Evolutionary conservation across 2,329 filamentous ascomycete species (phyloP).

Genomic region (Botrytis deweyae): DNA sequence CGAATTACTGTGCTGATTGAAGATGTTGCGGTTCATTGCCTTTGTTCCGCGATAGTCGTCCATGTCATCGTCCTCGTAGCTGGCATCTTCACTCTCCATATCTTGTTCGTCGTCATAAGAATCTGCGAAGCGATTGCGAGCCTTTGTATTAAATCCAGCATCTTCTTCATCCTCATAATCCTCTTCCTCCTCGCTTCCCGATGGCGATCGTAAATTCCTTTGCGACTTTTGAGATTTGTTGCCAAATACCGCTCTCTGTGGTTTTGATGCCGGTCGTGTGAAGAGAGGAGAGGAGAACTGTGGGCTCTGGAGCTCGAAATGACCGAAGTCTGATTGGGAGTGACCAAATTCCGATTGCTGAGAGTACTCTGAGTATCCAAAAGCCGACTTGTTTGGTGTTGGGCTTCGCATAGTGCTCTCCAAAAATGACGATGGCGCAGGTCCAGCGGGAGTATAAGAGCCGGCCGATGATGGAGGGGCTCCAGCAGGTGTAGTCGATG

Average conservation of each 20-base stretch:
- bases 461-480: slow-evolving; percentile 51
- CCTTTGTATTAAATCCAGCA: slow-evolving; percentile 43
- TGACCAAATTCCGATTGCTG: slow-evolving; percentile 36
- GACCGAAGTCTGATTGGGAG: slow-evolving; percentile 29
- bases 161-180: slow-evolving; percentile 46
- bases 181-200: slow-evolving; percentile 45
- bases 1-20: slow-evolving; percentile 49
- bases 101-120: slow-evolving; percentile 42
- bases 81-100: slow-evolving; percentile 44
- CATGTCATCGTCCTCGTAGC: slow-evolving; percentile 42
- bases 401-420: slow-evolving; percentile 49
- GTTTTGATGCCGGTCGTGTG: slow-evolving; percentile 26
- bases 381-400: slow-evolving; percentile 34
- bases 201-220: slow-evolving; percentile 26
- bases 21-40: slow-evolving; percentile 34
- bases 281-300: slow-evolving; percentile 27
- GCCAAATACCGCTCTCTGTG: slow-evolving; percentile 45
- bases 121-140: slow-evolving; percentile 41
- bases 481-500: slow-evolving; percentile 58
- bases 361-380: slow-evolving; percentile 36
- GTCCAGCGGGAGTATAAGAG: slow-evolving; percentile 57
- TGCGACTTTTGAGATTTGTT: slow-evolving; percentile 22
- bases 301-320: slow-evolving; percentile 28
- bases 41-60: slow-evolving; percentile 32
- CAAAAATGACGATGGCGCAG: slow-evolving; percentile 51